phyloP scores from a whole-genome alignment of 2,329 filamentous ascomycete genomes.

The Cadophora malorum region DNA sequence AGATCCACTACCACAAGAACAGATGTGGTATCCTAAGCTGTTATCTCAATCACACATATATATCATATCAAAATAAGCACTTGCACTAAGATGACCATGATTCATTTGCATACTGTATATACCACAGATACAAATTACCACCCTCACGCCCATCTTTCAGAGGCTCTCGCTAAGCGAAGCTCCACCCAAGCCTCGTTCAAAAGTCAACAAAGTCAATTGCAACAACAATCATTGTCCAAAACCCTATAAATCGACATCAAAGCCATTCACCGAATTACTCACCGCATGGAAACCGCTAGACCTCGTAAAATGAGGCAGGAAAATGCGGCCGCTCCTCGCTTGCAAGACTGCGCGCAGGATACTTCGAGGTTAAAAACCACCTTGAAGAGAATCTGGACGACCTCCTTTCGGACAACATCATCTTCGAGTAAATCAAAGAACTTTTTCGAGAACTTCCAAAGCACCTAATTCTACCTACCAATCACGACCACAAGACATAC shows the following conservation, averaged over 20 bases:
- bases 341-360: not conserved
- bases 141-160: not conserved
- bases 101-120: too few relatives aligned
- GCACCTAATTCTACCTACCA: too few relatives aligned
- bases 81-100: too few relatives aligned
- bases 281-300: not conserved
- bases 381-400: not conserved
- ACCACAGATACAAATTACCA: not conserved
- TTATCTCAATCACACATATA: not conserved
- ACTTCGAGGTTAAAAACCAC: not conserved
- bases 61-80: not conserved
- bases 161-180: not conserved
- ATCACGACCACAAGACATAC: not conserved
- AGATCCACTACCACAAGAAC: not conserved
- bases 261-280: not conserved
- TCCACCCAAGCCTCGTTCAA: not conserved
- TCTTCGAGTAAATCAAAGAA: not conserved
- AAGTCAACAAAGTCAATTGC: not conserved
- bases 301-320: not conserved
- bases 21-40: not conserved
- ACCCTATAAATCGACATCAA: not conserved
- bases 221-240: not conserved
- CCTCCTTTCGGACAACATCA: not conserved
- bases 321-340: not conserved
- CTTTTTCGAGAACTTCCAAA: not conserved